Conservation (phyloP, 805 yeast species). For the Saturnispora besseyi region DNA sequence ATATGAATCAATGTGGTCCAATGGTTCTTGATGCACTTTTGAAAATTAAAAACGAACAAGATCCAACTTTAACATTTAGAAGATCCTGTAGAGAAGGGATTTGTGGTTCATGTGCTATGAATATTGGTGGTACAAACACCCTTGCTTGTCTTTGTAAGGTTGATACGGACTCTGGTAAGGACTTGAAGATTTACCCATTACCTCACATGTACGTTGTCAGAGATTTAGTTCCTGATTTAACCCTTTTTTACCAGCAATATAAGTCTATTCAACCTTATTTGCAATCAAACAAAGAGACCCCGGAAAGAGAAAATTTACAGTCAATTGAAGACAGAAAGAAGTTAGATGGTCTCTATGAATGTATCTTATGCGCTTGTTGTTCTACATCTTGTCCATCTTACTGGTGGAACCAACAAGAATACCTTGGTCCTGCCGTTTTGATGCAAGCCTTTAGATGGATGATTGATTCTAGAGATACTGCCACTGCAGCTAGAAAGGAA, state of each 20-base stretch:
- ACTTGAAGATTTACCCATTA: conserved; percentile 84
- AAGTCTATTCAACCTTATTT: conserved; percentile 95
- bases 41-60: conserved; percentile 95
- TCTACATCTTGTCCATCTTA: conserved; percentile 98
- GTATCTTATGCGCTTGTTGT: conserved; percentile 97
- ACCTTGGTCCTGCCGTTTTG: conserved; percentile 96
- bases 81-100: conserved; percentile 99
- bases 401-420: conserved; percentile 99
- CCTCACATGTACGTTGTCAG: conserved; percentile 98
- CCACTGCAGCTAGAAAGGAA: conserved; percentile 68
- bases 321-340: conserved; percentile 88
- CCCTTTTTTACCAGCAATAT: conserved; percentile 96
- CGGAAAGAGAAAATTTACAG: conserved; percentile 91
- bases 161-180: conserved; percentile 67
- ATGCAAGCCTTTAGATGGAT: conserved; percentile 99
- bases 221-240: conserved; percentile 95
- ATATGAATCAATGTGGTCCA: conserved; percentile 90
- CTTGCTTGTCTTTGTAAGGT: conserved; percentile 94
- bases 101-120: conserved; percentile 99
- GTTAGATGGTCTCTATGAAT: conserved; percentile 93
- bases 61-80: conserved; percentile 89
- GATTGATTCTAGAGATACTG: conserved; percentile 94
- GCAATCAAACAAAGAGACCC: conserved; percentile 78
- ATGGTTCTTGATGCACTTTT: conserved; percentile 94
- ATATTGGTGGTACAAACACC: conserved; percentile 95